These are phyloP conservation scores for Ascochyta viciae-villosae DNA, from an alignment of 2,329 filamentous ascomycete genomes.

Conservation along the genomic window DNA sequence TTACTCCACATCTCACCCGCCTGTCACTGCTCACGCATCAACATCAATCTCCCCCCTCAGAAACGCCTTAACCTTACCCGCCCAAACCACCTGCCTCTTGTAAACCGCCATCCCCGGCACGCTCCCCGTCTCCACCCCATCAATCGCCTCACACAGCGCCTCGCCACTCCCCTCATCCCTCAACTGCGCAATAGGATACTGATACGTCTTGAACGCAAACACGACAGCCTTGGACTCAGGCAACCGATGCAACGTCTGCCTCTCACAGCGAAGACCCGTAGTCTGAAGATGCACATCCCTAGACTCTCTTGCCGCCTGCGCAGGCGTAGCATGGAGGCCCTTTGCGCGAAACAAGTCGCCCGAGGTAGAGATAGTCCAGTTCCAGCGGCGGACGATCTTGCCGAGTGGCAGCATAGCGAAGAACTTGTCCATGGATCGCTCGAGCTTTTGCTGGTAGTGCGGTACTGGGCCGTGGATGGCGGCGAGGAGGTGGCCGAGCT, in stretches of 20 bases:
- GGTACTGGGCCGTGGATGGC: conserved; percentile 67
- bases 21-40: conserved; percentile 8
- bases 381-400: conserved; percentile 62
- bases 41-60: conserved; percentile 44
- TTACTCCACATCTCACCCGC: not conserved
- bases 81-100: conserved; percentile 65
- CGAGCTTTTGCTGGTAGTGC: conserved; percentile 63
- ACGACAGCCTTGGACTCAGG: conserved; percentile 62
- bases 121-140: conserved; percentile 64
- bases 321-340: conserved; percentile 53
- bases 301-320: conserved; percentile 39
- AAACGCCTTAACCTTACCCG: conserved; percentile 61
- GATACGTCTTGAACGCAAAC: conserved; percentile 69
- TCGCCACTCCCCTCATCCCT: conserved; percentile 64
- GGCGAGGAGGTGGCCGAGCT: conserved; percentile 60
- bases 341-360: conserved; percentile 49
- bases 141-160: conserved; percentile 63
- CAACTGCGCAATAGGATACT: conserved; percentile 62
- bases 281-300: conserved; percentile 53
- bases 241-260: conserved; percentile 68
- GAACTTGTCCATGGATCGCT: conserved; percentile 67
- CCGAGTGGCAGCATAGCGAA: conserved; percentile 63
- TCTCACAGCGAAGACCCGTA: conserved; percentile 61
- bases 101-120: conserved; percentile 66
- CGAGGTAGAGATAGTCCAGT: conserved; percentile 59